A percentile compares a stretch with the other conserved stretches of the same genome.
Evolutionary conservation across 2,329 filamentous ascomycete species (phyloP).

Genomic region (Colletotrichum kahawae): DNA sequence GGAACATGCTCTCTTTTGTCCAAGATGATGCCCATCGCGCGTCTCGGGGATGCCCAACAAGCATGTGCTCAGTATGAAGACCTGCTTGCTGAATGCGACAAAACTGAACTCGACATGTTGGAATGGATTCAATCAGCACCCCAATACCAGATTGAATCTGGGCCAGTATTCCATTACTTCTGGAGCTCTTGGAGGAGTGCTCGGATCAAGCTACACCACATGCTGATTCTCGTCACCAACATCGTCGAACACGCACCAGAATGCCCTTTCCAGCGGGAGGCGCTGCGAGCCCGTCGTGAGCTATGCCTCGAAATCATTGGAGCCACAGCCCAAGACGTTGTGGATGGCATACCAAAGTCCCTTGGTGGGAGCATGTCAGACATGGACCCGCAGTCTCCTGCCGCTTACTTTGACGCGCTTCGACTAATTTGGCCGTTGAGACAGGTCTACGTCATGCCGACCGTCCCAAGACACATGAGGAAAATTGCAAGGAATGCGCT

Average conservation of each 20-base stretch:
- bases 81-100: constrained; percentile 29
- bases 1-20: constrained; percentile 7
- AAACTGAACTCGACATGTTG: constrained; percentile 31
- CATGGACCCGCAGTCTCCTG: constrained; percentile 32
- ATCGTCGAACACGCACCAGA: constrained; percentile 36
- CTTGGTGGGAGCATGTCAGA: constrained; percentile 29
- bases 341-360: constrained; percentile 29
- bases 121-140: constrained; percentile 29
- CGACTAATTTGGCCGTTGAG: constrained; percentile 44
- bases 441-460: constrained; percentile 31
- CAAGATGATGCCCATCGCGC: background rate
- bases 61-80: constrained; percentile 11
- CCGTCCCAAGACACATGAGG: constrained; percentile 33
- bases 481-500: constrained; percentile 31
- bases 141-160: constrained; percentile 24
- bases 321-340: constrained; percentile 30
- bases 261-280: constrained; percentile 26
- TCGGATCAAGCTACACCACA: constrained; percentile 39
- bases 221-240: constrained; percentile 37
- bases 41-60: background rate
- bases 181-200: constrained; percentile 35
- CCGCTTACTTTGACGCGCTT: constrained; percentile 39
- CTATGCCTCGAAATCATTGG: constrained; percentile 32
- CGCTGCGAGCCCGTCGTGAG: constrained; percentile 32
- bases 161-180: constrained; percentile 29